Percentiles rank a stretch among this genome's conserved stretches.
Evolutionary conservation across 148 eudicot genomes (phyloP).

Genomic region (Chenopodium suecicum): DNA sequence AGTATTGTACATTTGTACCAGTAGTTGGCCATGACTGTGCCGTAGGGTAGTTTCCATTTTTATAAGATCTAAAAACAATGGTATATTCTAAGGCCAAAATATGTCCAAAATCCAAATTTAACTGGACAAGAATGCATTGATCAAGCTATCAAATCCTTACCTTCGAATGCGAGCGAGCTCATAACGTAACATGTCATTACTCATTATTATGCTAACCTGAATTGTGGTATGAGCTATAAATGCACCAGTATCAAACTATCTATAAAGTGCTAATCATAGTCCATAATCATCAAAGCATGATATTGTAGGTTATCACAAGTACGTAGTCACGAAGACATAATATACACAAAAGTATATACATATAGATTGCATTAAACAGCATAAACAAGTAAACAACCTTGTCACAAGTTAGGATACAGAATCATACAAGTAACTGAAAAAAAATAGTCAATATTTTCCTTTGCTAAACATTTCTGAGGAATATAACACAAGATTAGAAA

Average conservation of each 20-base stretch:
- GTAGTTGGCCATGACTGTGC: neutral
- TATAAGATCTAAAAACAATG: neutral
- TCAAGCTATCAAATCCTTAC: neutral
- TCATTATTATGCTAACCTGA: no score
- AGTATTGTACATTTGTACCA: neutral
- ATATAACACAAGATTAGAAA: neutral
- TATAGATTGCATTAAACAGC: neutral
- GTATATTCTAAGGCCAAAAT: neutral
- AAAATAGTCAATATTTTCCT: neutral
- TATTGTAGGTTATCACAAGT: neutral
- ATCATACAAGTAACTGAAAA: constrained; percentile 18
- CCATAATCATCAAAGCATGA: neutral
- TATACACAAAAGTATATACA: neutral
- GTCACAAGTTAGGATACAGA: constrained; percentile 5
- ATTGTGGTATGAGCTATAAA: no score
- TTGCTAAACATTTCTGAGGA: neutral
- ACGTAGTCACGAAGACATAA: neutral
- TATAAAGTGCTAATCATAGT: neutral
- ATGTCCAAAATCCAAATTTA: neutral
- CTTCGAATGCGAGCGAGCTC: neutral
- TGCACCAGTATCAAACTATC: no score
- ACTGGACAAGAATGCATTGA: neutral
- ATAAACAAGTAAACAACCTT: neutral
- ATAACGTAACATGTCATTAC: no score
- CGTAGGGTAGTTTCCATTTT: neutral